Percentiles rank a stretch among this genome's conserved stretches.
phyloP scores from a whole-genome alignment of 2,329 filamentous ascomycete genomes.

The Dothideomycetes sp. region DNA sequence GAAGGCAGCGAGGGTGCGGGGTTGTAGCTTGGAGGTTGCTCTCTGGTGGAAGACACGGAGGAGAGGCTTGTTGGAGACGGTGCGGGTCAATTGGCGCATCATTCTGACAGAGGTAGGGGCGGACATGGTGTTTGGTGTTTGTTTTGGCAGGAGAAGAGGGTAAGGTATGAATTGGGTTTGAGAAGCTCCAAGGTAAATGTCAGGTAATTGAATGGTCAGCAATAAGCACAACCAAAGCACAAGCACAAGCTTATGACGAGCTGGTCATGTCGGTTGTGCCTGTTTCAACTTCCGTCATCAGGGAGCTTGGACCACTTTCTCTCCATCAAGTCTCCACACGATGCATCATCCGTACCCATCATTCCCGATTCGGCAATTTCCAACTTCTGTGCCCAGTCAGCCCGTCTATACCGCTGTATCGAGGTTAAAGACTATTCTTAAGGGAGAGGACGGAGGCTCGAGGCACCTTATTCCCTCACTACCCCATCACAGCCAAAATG shows the following conservation, averaged over 20 bases:
- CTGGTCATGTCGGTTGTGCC: no score
- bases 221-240: background rate
- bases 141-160: no score
- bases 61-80: constrained; percentile 9
- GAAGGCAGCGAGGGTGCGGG: constrained; percentile 6
- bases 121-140: constrained; percentile 13
- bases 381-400: background rate
- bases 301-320: background rate
- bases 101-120: constrained; percentile 14
- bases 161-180: background rate
- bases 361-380: background rate
- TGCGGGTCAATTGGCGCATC: constrained; percentile 13
- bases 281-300: background rate
- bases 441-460: no score
- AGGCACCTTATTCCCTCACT: background rate
- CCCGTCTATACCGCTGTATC: background rate
- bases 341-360: background rate
- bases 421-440: no score
- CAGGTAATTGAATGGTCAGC: background rate
- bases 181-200: background rate
- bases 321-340: background rate
- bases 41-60: background rate
- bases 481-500: constrained; percentile 43
- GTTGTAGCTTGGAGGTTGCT: constrained; percentile 3
- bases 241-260: no score